Evolutionary conservation across 1,284 basidiomycete species (phyloP).

Genomic region (Puccinia triticina): DNA sequence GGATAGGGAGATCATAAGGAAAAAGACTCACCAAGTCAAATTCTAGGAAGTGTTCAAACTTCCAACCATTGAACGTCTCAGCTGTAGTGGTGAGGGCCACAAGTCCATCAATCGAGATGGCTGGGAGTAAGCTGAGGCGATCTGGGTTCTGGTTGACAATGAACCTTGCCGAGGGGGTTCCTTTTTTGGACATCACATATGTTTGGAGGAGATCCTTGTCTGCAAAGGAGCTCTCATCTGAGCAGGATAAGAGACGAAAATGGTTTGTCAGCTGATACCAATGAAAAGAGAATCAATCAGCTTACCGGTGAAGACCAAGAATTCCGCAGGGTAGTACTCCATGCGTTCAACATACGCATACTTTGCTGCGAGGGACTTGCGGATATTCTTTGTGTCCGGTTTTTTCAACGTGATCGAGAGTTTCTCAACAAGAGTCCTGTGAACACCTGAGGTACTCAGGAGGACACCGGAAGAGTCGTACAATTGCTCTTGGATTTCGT

Average conservation of each 20-base stretch:
- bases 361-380: not conserved
- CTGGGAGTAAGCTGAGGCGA: not conserved
- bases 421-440: not conserved
- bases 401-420: not conserved
- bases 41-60: not conserved
- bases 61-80: not conserved
- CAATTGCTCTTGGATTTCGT: not conserved
- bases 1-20: not conserved
- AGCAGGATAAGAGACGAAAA: not conserved
- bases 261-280: not conserved
- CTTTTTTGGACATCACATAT: not conserved
- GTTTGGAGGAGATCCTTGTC: not conserved
- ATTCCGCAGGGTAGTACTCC: not conserved
- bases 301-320: not conserved
- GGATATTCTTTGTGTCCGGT: not conserved
- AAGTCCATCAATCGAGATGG: not conserved
- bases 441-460: not conserved
- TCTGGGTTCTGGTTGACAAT: not conserved
- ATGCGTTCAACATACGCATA: not conserved
- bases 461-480: not conserved
- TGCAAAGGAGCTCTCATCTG: not conserved
- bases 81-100: not conserved
- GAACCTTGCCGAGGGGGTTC: not conserved
- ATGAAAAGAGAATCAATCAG: not conserved
- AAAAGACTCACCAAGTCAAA: conserved; percentile 13